Evolutionary conservation across 2,329 filamentous ascomycete species (phyloP), one percentile per base, ranked within the genome.

Genomic region (Aspergillus glaucus): DNA sequence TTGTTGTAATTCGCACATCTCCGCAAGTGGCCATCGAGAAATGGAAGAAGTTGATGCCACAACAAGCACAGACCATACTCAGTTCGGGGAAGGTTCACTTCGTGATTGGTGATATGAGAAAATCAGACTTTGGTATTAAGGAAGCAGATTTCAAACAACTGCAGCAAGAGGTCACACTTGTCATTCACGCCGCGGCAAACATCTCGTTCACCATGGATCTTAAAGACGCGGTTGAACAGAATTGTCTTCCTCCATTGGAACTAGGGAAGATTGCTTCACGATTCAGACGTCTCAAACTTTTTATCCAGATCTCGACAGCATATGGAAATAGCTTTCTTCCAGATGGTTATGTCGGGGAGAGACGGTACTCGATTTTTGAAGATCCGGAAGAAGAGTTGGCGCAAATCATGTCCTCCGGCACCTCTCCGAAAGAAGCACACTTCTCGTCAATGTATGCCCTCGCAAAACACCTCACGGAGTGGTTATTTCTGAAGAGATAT

Each of bases 171-270:
- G 60, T 66, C n/a, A 67, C 64, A 1, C 47, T 65, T 8, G 58
- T 61, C 3, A 66, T 67, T 7, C 63, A 67, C 30, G 52, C 63
- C 1, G 63, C 63, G 8, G 64, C 63, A n/a, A 65, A 57, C 14
- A 67, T 66, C 46, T 55, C 56, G 1, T 56, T 67, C 3, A 60
- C 63, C 26, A 57, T 61, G 6, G 52, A 50, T 40, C 53, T 65
- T 8, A 43, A 51, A 1, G 61, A 65, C 17, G 56, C 63, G 4
- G 49, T 65, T 12, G 56, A 63, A 43, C 61, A 59, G 42, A 66
- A 66, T n/a, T 66, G 63, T 43, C 59, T 65, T 3, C 62, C 63
- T 6, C 50, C 61, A 5, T 44, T 66, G 21, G 63, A 65, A 19
- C 43, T 66, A 43, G 62, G 62, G 3, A 49, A 54, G 3, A 56